Base-by-base conservation (phyloP, 768 basidiomycete genomes). In the Leccinum rimulosum region DNA sequence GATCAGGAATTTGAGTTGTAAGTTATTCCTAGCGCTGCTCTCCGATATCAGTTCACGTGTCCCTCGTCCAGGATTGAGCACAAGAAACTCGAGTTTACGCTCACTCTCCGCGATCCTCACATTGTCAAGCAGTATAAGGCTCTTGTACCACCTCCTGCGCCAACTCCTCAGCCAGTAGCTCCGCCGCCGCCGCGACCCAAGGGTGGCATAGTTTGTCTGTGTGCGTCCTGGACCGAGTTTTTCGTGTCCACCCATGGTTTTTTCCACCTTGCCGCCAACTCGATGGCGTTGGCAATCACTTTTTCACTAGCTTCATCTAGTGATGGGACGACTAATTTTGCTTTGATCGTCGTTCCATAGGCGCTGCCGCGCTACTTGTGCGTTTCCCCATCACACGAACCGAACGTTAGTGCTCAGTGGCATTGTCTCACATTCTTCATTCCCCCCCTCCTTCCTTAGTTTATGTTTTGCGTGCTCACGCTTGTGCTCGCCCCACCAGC, bases 1-100 rank as follows among this genome's bases (percentile, higher is more conserved):
- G 87, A 91, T 50, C 92, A 94, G 70, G 93, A 95, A 70, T 95
- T 95, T 66, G 93, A 95, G 67, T 76, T 95, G 92, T 94, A 70
- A 52, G 91, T 79, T 4, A 14, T 17, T 52, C 40, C 47, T 6
- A 9, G 3, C 36, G 8, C 28, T 31, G 7, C 43, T 58, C 25
- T 3, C 9, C 28, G 12, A 12, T 28, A 11, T 19, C 11, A 5
- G 30, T 17, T 43, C 14, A 30, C n/a, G 33, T 50, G 22, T 25
- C 9, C 55, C 9, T 22, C 19, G 19, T 56, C 30, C 63, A 93
- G 93, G 33, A 93, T 95, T 61, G 93, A 95, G 68, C 93, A 95
- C 67, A 92, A 84, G 76, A 97, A 97, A 71, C 85, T 98, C 56
- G 94, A 97, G 70, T 97, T 98, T 75, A 93, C 93, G 3, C 81